phyloP scores from a whole-genome alignment of 345 rosid species.

The Camelina laxa region DNA sequence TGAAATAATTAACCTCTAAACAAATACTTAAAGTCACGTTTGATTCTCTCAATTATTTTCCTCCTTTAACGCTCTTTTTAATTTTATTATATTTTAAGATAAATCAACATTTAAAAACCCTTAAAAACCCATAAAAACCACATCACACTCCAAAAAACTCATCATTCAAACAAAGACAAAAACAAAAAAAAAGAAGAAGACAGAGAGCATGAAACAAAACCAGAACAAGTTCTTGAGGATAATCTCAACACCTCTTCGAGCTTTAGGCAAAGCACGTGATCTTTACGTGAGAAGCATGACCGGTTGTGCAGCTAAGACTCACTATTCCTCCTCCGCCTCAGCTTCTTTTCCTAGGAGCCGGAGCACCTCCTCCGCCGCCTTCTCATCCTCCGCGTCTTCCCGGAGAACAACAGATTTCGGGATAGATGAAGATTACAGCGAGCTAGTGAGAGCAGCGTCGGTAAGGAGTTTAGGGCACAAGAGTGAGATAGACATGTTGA shows the following conservation, averaged over 20 bases:
- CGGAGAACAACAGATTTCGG: constrained; percentile 37
- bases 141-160: constrained; percentile 26
- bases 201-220: constrained; percentile 45
- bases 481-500: constrained; percentile 56
- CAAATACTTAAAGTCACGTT: constrained; percentile 36
- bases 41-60: constrained; percentile 47
- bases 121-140: too few species aligned
- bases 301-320: constrained; percentile 48
- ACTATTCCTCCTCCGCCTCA: constrained; percentile 36
- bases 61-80: constrained; percentile 12
- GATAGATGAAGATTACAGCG: constrained; percentile 61
- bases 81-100: not conserved
- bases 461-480: constrained; percentile 57
- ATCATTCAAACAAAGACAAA: constrained; percentile 22
- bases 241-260: constrained; percentile 52
- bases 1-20: constrained; percentile 1
- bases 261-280: constrained; percentile 65
- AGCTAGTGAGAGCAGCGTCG: constrained; percentile 71
- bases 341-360: constrained; percentile 60
- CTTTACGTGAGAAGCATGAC: constrained; percentile 69
- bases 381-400: constrained; percentile 43
- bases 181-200: not conserved
- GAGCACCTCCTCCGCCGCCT: constrained; percentile 50
- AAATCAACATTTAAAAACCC: constrained; percentile 1
- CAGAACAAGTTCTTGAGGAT: constrained; percentile 58